phyloP scores from a whole-genome alignment of 208 protist species.

The Trypanosoma caninum region DNA sequence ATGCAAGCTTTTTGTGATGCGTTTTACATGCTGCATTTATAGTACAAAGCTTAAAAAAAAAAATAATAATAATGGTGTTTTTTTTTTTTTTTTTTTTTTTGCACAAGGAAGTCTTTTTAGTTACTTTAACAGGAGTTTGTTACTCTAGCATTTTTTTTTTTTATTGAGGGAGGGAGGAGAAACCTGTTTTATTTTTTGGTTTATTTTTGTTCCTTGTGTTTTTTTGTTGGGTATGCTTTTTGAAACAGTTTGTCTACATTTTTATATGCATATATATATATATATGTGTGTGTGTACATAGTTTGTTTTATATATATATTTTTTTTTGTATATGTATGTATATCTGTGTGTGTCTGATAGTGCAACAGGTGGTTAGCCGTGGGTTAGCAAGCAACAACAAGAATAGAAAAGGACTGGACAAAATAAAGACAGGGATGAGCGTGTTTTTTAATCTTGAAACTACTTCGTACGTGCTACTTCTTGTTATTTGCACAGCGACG shows the following conservation, averaged over 20 bases:
- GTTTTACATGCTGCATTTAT: no score
- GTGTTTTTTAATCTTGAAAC: slow-evolving; percentile 89
- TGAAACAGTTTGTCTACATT: neutral
- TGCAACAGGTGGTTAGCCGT: no score
- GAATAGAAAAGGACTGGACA: neutral
- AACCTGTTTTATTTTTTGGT: slow-evolving; percentile 2
- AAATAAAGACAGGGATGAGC: slow-evolving; percentile 77
- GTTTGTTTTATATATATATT: neutral
- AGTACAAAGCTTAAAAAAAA: no score
- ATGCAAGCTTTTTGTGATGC: no score
- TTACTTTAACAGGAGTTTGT: neutral
- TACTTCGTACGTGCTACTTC: slow-evolving; percentile 77
- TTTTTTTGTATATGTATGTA: neutral
- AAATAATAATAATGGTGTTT: neutral
- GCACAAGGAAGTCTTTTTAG: slow-evolving; percentile 1
- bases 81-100: slow-evolving; percentile 13
- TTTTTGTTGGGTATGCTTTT: neutral
- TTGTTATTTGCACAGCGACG: slow-evolving; percentile 87
- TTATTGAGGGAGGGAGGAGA: neutral
- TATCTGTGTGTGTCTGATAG: no score
- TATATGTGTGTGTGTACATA: neutral
- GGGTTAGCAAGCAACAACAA: neutral
- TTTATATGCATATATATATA: neutral
- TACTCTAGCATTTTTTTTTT: slow-evolving; percentile 1
- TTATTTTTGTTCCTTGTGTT: slow-evolving; percentile 3